Conservation (phyloP, 2,329 filamentous ascomycete species). For the Nothophaeocryptopus gaeumannii region DNA sequence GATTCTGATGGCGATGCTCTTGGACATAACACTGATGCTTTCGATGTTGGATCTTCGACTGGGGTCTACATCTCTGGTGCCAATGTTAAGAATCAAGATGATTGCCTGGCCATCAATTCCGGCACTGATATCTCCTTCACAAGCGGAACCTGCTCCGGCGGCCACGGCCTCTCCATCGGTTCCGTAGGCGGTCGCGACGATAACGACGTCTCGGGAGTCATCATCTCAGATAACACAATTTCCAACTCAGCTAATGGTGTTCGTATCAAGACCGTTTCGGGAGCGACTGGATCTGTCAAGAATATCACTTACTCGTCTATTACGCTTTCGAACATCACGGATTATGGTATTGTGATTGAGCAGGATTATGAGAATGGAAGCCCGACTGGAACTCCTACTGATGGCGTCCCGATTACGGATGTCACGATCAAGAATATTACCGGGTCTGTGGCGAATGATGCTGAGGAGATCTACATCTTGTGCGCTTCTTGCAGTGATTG, state of each 20-base stretch:
- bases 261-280: constrained; percentile 55
- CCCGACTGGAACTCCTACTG: constrained; percentile 46
- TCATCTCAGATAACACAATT: constrained; percentile 50
- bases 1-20: constrained; percentile 38
- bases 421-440: constrained; percentile 46
- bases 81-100: constrained; percentile 35
- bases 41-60: constrained; percentile 34
- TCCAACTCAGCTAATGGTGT: constrained; percentile 55
- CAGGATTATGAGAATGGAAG: constrained; percentile 56
- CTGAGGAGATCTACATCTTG: constrained; percentile 50
- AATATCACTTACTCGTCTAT: constrained; percentile 56
- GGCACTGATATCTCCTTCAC: constrained; percentile 31
- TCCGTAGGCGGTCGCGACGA: constrained; percentile 53
- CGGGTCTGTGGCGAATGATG: constrained; percentile 42
- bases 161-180: constrained; percentile 28
- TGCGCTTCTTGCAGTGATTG: constrained; percentile 55
- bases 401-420: constrained; percentile 55
- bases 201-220: constrained; percentile 55
- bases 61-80: constrained; percentile 31
- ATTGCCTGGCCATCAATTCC: constrained; percentile 33
- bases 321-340: constrained; percentile 48
- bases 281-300: constrained; percentile 51
- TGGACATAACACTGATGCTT: constrained; percentile 40
- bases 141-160: constrained; percentile 25
- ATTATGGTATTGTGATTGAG: constrained; percentile 58